These are phyloP conservation scores for Phytopythium boreale DNA, from an alignment of 352 stramenopile genomes.

Conservation along the genomic window DNA sequence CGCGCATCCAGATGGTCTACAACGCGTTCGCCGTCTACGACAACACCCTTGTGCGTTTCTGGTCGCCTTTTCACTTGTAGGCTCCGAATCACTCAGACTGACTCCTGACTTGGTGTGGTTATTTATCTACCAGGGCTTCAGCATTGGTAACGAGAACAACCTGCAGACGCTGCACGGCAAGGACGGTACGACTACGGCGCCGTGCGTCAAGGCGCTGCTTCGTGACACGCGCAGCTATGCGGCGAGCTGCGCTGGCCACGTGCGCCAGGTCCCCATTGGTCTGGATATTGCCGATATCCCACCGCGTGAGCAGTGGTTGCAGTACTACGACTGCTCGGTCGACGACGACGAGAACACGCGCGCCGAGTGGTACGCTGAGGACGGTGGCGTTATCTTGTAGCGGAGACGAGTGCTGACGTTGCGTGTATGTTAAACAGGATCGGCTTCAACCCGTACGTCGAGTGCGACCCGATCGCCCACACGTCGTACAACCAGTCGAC, in stretches of 20 bases:
- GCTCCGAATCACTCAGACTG: background rate
- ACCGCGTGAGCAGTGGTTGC: constrained; percentile 53
- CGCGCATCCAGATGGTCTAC: constrained; percentile 61
- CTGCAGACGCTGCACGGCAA: constrained; percentile 38
- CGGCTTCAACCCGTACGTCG: constrained; percentile 55
- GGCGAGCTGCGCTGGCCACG: constrained; percentile 24
- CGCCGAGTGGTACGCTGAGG: constrained; percentile 31
- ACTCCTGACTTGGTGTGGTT: background rate
- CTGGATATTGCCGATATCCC: constrained; percentile 70
- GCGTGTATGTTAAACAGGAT: constrained; percentile 9
- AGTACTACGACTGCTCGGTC: constrained; percentile 70
- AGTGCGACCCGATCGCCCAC: constrained; percentile 46
- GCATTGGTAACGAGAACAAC: constrained; percentile 70
- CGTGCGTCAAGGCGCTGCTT: constrained; percentile 70
- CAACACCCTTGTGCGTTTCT: constrained; percentile 37
- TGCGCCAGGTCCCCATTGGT: constrained; percentile 67
- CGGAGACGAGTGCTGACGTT: background rate
- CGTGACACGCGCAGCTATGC: constrained; percentile 57
- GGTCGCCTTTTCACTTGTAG: too few species aligned
- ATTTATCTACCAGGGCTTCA: constrained; percentile 31
- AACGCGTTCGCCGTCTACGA: constrained; percentile 73
- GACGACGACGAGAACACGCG: constrained; percentile 42
- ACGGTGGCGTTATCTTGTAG: background rate
- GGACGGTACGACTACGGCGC: constrained; percentile 39
- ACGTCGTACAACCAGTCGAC: constrained; percentile 45